Evolutionary conservation across 805 yeast species (phyloP).

Genomic region (Clavispora phyllophila): DNA sequence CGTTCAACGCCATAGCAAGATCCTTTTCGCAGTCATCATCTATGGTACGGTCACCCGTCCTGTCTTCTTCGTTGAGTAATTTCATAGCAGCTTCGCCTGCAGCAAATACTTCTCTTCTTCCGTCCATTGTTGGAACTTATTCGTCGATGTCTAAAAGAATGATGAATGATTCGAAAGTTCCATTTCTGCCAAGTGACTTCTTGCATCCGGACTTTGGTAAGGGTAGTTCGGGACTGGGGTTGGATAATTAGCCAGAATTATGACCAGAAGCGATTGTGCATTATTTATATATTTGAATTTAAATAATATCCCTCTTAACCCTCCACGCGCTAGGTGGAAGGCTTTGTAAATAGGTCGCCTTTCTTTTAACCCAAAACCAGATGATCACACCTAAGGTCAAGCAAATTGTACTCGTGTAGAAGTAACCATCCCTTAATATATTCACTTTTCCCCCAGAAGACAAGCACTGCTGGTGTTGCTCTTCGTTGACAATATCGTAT

Average conservation of each 20-base stretch:
- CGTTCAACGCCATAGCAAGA: conserved; percentile 16
- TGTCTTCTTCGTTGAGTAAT: conserved; percentile 7
- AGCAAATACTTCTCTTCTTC: conserved; percentile 31
- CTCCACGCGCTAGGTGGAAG: conserved; percentile 79
- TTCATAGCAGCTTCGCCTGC: conserved; percentile 12
- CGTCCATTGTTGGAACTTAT: conserved; percentile 36
- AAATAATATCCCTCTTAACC: conserved; percentile 23
- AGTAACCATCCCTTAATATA: conserved; percentile 74
- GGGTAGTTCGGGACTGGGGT: background rate
- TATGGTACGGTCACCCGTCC: conserved; percentile 7
- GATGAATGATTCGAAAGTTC: conserved; percentile 30
- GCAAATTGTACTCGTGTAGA: conserved; percentile 69
- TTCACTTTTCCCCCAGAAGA: conserved; percentile 51
- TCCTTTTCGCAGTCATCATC: conserved; percentile 11
- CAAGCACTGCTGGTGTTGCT: conserved; percentile 46
- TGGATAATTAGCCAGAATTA: background rate
- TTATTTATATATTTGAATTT: background rate
- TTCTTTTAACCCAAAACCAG: conserved; percentile 63
- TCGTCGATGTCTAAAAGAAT: conserved; percentile 33
- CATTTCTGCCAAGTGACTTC: conserved; percentile 40
- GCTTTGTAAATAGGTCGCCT: conserved; percentile 60
- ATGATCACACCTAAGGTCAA: conserved; percentile 59
- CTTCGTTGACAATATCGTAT: conserved; percentile 17
- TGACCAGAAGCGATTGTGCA: background rate
- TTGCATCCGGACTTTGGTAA: conserved; percentile 16